Base-by-base conservation (phyloP, 2,329 filamentous ascomycete genomes). In the Lecanosticta acicola region DNA sequence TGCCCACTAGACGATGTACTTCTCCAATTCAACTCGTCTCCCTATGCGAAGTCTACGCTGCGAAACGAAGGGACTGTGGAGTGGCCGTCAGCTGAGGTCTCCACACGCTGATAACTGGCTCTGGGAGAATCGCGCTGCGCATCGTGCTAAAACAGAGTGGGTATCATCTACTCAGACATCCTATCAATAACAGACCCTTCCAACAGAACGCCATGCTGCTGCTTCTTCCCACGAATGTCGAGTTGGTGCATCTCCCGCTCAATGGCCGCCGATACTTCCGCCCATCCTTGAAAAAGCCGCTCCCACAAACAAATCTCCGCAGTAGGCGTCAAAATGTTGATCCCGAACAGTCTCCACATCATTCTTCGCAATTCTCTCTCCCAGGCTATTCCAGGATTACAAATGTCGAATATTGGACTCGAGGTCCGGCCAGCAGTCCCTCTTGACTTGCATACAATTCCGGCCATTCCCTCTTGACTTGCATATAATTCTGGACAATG, bases 301-400 rank as follows among this genome's bases (percentile, higher is more conserved):
- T 44, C 19, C 43, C 40, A 50, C 16, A 41, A 43, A 41, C 59
- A 62, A 13, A 54, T 46, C 24, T 54, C 54, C 2, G 59, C 59
- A 3, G 59, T 56, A 16, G 51, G 46, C 3, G 56, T 59, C 20
- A 78, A 61, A n/a, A 54, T 78, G 78, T 2, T 72, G 62, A 53
- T 78, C 74, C 2, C 75, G 67, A 54, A 78, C 77, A 13, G 67
- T 70, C 34, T 57, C 57, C 4, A 72, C 67, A 2, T 66, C 68
- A 53, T 78, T 76, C 20, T 70, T 61, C 11, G 76, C 76, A 43
- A 80, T 76, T 26, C 59, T 60, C 56, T 73, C 65, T 20, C 41
- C 39, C 17, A 43, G 26, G 2, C 37, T 35, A n/a, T 44, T 43
- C n/a, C 75, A 74, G 3, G 66, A 58, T 3, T 64, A 53, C 0